Base-by-base conservation (phyloP, 306 rosid genomes). In the Mucuna pruriens region DNA sequence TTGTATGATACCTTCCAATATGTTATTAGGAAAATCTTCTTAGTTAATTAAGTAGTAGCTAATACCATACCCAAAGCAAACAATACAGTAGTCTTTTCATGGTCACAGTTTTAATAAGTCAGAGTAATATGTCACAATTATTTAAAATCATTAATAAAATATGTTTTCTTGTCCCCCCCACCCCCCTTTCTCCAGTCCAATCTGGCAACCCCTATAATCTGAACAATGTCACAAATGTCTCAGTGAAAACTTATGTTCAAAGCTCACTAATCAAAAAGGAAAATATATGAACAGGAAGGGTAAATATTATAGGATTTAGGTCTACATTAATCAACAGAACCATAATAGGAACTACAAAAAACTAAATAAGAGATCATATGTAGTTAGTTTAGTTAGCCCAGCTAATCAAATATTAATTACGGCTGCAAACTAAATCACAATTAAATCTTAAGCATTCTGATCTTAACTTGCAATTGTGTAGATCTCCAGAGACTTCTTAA, bases 341-440 rank as follows among this genome's bases (percentile, higher is more conserved):
- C 65, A 72, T 26, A 75, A 75, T 75, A 60, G 31, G 31, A 60
- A 61, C 46, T 38, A 16, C 15, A 67, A 39, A 44, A 79, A 40
- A 49, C 34, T 31, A 68, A 29, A 51, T 49, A 33, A 75, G 57
- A 75, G n/a, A 52, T 63, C 61, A 70, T 40, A n/a, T 73, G 34
- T 7, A 33, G 22, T 66, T 22, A 73, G 12, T 19, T 61, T 52
- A 71, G 65, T 76, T 70, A 51, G 74, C 45, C 67, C 78, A 80
- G 60, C 25, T 25, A 39, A 74, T 42, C 22, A 65, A 51, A 44
- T 71, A 23, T 17, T 25, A 64, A 33, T 38, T 63, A 44, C 31
- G 26, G 65, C 76, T 19, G 52, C 58, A 51, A 76, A 62, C 71
- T 54, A 78, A 61, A 69, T 29, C 58, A 58, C 62, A 63, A 78